Base-by-base conservation (phyloP, 768 basidiomycete genomes). In the Russula ochroleuca region DNA sequence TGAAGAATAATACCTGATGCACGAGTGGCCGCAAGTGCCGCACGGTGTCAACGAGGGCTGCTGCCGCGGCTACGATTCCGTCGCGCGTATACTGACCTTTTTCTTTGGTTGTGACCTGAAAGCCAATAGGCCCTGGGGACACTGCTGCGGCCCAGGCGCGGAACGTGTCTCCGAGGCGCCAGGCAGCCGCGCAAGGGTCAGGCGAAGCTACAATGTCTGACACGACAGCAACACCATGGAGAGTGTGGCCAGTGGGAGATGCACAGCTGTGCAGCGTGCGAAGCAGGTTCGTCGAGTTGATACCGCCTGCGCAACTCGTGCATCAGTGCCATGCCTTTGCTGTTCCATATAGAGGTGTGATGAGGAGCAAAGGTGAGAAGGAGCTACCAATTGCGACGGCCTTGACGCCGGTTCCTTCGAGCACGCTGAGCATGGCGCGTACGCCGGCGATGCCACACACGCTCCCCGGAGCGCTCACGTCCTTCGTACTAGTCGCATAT, bases 221-320 rank as follows among this genome's bases (percentile, higher is more conserved):
- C 45, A 97, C 87, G 56, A 97, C 83, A 13, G 95, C 95, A 31
- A 97, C 79, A 0, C 95, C 95, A 62, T 92, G 87, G 17, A 96
- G 76, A 1, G 77, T 59, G 61, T 80, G 84, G 0, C 82, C 80
- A 1, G 81, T 80, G 0, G 76, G 72, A 0, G 89, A 85, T 10
- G 85, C 81, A 2, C 83, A 80, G 9, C 88, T 90, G 67, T 92
- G 84, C 8, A 97, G 72, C 3, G 88, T 86, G 54, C 89, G 83
- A 58, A 90, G 78, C 28, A 91, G 75, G 70, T 95, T 98, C 0
- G 78, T 79, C 0, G 83, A 80, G 67, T 92, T 95, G 71, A 97
- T 90, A 0, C 95, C 95, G 52, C 93, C 94, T 95, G 68, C n/a
- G 55, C 57, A 52, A 55, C 51, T 14, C 52, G 41, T 57, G 48